Evolutionary conservation across 805 yeast species (phyloP), one percentile per base, ranked within the genome.

Genomic region (Naumovozyma castellii): DNA sequence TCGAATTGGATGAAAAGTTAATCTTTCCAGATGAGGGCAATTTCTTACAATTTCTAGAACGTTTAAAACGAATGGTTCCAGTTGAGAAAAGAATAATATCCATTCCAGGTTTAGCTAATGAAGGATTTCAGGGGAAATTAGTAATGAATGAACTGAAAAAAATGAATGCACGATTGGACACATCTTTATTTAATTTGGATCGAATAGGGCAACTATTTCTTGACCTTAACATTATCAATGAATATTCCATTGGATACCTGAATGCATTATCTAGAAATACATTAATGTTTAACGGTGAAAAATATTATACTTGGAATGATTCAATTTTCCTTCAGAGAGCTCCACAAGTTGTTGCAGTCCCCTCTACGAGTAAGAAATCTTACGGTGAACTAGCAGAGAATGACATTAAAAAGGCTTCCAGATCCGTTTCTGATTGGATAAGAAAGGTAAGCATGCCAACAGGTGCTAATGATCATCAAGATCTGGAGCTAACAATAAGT

Each of bases 201-300:
- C 50, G 56, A 27, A 43, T 64, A 19, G 67, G 67, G 1, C 66
- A 64, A 39, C 45, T 44, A 18, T 32, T 62, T 35, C 32, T 62
- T 2, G 41, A 40, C 6, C 18, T 50, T 3, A 53, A 52, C 0
- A 31, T 61, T n/a, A 50, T 63, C 20, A 18, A 40, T 14, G 45
- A 39, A 33, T 45, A 47, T 31, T 30, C 33, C 12, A n/a, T 35
- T 30, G 18, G 12, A 14, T 25, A 22, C 33, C 20, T 25, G 15
- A 13, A 18, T 31, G 17, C 12, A 20, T 20, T 20, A 19, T 10
- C 25, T 22, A 19, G 3, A 18, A 34, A 13, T n/a, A n/a, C n/a
- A 28, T 3, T 15, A 5, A 32, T 32, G 16, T 49, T 45, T 38
- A 34, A 42, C 14, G 30, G 28, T 18, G 42, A 43, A 3, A 41